Evolutionary conservation across 1,139 yeast species (phyloP).

Genomic region (Debaryomyces sp.): DNA sequence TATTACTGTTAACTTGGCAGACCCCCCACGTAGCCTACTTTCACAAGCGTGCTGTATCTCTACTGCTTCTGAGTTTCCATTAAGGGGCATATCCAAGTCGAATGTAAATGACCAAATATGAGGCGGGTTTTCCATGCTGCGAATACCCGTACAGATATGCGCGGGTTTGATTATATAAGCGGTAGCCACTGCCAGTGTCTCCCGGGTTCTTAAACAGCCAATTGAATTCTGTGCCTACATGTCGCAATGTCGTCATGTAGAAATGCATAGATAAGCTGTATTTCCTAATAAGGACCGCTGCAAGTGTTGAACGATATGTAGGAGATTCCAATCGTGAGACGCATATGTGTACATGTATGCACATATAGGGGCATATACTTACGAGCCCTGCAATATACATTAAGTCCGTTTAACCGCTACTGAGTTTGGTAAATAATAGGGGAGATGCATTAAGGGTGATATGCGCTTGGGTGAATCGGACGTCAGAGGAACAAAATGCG

Average conservation of each 20-base stretch:
- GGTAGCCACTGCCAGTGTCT: background rate
- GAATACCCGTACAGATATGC: background rate
- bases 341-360: background rate
- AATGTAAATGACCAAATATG: background rate
- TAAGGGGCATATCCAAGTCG: background rate
- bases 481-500: background rate
- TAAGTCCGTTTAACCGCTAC: background rate
- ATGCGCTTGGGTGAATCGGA: background rate
- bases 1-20: background rate
- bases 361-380: background rate
- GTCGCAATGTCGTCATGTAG: background rate
- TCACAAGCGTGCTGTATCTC: background rate
- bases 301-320: background rate
- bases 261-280: background rate
- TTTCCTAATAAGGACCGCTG: background rate
- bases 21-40: background rate
- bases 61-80: background rate
- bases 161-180: background rate
- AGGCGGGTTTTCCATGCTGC: slow-evolving; percentile 1
- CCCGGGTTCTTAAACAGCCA: background rate
- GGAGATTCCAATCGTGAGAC: background rate
- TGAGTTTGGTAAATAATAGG: background rate
- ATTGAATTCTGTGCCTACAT: background rate
- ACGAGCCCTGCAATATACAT: background rate
- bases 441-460: background rate